Evolutionary conservation across 176 grass and related monocot genomes (phyloP), one percentile per base, ranked within the genome.

Genomic region (Triticum monococcum): DNA sequence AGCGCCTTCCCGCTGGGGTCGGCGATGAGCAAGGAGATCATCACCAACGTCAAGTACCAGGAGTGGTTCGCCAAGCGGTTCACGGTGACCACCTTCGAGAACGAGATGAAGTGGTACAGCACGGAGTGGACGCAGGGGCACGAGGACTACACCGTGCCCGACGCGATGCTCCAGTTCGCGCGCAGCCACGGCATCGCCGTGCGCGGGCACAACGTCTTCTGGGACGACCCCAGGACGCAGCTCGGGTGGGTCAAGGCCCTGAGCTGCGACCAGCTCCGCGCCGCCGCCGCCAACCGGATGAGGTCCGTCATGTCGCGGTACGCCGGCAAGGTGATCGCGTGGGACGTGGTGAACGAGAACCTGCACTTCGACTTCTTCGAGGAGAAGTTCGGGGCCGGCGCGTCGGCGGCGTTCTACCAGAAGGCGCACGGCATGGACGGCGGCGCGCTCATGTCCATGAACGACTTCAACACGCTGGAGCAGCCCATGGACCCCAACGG

Each of bases 61-160:
- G 71, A 17, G n/a, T 98, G 93, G 93, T 96, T 98, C 76, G 45
- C 96, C 25, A 87, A 87, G 4, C 93, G 93, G 72, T 98, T 98
- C 93, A 92, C 89, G 18, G 91, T 91, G 22, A 89, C 96, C 80
- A 98, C 93, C 28, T 98, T 98, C 85, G 96, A 98, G 93, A 98
- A 98, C 83, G 96, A 98, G 90, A 98, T 98, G 96, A 96, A 98
- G 78, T 98, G 96, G 96, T 95, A 91, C 73, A 80, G 86, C 70
- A 98, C 83, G 45, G 96, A 98, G 81, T 31, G 2, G 4, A 33
- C 18, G 3, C 78, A 37, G 45, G 93, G 93, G 0, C 79, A 77
- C 5, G 91, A 90, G 87, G 73, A 95, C 86, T 98, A 95, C 90
- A 37, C 88, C 1, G 79, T 90, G 5, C 81, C 93, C 0, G 96